Conservation (phyloP, 2,329 filamentous ascomycete species). For the Myriosclerotinia scirpicola region DNA sequence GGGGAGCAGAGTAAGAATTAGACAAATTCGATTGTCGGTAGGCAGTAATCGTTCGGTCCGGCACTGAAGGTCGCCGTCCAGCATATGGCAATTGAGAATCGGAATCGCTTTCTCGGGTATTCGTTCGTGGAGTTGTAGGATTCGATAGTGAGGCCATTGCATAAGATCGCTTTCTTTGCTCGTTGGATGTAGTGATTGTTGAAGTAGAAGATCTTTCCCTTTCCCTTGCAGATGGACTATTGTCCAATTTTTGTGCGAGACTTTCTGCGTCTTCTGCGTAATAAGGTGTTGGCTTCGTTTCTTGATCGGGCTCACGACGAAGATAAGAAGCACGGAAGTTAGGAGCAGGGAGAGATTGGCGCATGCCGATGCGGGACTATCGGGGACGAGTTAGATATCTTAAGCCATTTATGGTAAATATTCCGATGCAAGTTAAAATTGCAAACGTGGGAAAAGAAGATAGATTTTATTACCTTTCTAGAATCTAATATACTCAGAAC, state of each 20-base stretch:
- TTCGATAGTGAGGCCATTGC: conserved; percentile 32
- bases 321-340: conserved; percentile 30
- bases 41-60: conserved; percentile 31
- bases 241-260: conserved; percentile 35
- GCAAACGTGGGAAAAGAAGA: background rate
- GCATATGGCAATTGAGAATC: conserved; percentile 34
- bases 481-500: conserved; percentile 29
- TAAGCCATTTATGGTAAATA: background rate
- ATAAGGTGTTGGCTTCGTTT: conserved; percentile 29
- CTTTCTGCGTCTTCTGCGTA: conserved; percentile 34
- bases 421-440: background rate
- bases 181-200: conserved; percentile 24
- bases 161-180: conserved; percentile 34
- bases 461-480: conserved; percentile 33
- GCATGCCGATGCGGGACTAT: conserved; percentile 37
- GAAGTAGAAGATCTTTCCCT: conserved; percentile 31
- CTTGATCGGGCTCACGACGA: conserved; percentile 38
- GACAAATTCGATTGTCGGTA: conserved; percentile 41
- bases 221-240: conserved; percentile 33
- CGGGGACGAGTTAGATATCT: conserved; percentile 24
- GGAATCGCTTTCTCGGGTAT: conserved; percentile 34
- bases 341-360: conserved; percentile 35
- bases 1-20: conserved; percentile 35
- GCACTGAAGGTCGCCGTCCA: conserved; percentile 34
- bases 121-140: conserved; percentile 37